These are phyloP conservation scores for Opeltia flavorubescens DNA, from an alignment of 495 filamentous ascomycete genomes.

Conservation along the genomic window DNA sequence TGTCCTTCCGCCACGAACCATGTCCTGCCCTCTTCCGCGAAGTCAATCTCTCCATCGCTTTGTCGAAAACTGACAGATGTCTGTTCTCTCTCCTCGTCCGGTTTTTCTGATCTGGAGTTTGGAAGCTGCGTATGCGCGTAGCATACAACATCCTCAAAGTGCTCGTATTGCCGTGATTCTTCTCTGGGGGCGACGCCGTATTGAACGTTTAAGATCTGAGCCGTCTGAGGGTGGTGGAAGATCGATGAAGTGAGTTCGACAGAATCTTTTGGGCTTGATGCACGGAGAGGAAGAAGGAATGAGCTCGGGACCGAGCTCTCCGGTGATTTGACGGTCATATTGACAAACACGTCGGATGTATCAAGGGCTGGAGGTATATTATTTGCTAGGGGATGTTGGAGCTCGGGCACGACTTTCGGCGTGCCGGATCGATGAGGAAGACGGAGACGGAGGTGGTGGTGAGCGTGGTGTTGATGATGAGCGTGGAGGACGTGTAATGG, in stretches of 20 bases:
- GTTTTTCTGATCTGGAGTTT: background rate
- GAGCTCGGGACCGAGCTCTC: background rate
- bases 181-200: background rate
- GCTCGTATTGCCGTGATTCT: background rate
- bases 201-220: background rate
- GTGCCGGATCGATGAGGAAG: background rate
- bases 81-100: background rate
- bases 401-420: background rate
- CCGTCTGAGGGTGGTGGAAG: background rate
- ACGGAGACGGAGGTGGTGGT: background rate
- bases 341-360: background rate
- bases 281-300: background rate
- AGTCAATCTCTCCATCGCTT: background rate
- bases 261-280: no score
- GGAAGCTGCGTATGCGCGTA: background rate
- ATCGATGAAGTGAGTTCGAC: background rate
- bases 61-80: background rate
- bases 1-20: background rate
- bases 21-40: background rate
- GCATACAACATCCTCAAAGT: background rate
- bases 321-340: background rate
- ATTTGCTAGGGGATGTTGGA: background rate
- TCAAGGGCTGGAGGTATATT: background rate
- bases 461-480: background rate
- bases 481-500: background rate